Base-by-base conservation (phyloP, 192 early-diverging fungal genomes). In the Irineochytrium annulatum region DNA sequence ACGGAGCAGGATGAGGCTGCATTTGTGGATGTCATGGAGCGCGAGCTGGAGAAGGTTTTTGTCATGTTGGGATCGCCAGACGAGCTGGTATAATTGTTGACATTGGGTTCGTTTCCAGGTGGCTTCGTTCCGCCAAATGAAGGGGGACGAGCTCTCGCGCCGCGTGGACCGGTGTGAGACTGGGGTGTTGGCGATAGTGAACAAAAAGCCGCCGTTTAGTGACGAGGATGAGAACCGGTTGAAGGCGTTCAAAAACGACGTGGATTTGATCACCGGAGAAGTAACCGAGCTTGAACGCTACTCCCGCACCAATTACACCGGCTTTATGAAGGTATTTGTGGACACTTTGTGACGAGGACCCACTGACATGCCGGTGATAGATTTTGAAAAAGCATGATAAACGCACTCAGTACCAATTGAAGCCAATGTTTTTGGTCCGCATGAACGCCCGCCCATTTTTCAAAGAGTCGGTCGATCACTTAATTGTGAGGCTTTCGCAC, bases 341-440 rank as follows among this genome's bases (percentile, higher is more conserved):
- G 32, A 8, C 52, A 30, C 8, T 16, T 48, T 19, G 2, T 59
- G 24, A 24, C 41, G 22, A 22, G 3, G 41, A 11, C 27, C 14
- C 14, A 3, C 31, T 43, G 3, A 6, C 17, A 24, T 24, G 22
- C 75, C 88, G 8, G 37, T n/a, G 20, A 34, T 88, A 95, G 80
- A 96, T 97, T 65, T 81, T 99, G 69, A 99, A 99, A 75, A 99
- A 99, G 76, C 96, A 99, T 71, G 95, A 99, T 77, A 94, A 95
- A 85, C 86, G 92, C 76, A 93, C 94, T 37, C 82, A 77, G 6
- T 91, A 85, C 64, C 73, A 83, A 31, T 72, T 98, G 29, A 80
- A 76, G 75, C 89, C 70, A 82, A 89, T 28, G 68, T 91, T 77
- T 87, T 89, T 71, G 56, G 59, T 73, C 35, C 49, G 65, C 43